phyloP scores from a whole-genome alignment of 2,329 filamentous ascomycete genomes.

The Colletotrichum musae region DNA sequence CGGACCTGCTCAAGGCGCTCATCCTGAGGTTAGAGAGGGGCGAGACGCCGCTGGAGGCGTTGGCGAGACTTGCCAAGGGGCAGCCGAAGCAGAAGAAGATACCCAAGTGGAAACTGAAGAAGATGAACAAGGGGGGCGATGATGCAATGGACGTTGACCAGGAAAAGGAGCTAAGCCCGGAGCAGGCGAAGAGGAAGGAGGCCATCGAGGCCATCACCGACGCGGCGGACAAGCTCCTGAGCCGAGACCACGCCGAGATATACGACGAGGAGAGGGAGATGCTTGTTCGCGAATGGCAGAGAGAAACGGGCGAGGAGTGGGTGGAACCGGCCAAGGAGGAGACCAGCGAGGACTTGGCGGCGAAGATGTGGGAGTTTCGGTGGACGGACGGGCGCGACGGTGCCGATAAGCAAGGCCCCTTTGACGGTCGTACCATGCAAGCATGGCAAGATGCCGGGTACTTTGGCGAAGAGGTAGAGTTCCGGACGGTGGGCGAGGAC shows the following conservation, averaged over 20 bases:
- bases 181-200: constrained; percentile 78
- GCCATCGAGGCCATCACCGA: constrained; percentile 88
- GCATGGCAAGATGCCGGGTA: constrained; percentile 94
- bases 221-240: constrained; percentile 88
- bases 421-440: constrained; percentile 87
- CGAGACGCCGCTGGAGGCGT: constrained; percentile 90
- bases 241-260: constrained; percentile 87
- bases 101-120: constrained; percentile 80
- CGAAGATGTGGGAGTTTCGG: constrained; percentile 86
- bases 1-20: constrained; percentile 80
- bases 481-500: constrained; percentile 71
- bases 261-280: constrained; percentile 91
- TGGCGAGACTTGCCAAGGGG: constrained; percentile 82
- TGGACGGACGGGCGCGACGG: constrained; percentile 92
- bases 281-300: constrained; percentile 85
- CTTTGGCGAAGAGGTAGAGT: constrained; percentile 91
- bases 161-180: constrained; percentile 73
- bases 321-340: constrained; percentile 58
- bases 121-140: constrained; percentile 68
- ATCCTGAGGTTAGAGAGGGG: constrained; percentile 82
- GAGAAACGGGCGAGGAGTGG: constrained; percentile 92
- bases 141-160: constrained; percentile 80
- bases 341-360: constrained; percentile 45
- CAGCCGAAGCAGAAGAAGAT: constrained; percentile 70
- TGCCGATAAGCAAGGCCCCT: constrained; percentile 86